These are phyloP conservation scores for Pythium coloratum DNA, from an alignment of 352 stramenopile species.

Conservation along the genomic window DNA sequence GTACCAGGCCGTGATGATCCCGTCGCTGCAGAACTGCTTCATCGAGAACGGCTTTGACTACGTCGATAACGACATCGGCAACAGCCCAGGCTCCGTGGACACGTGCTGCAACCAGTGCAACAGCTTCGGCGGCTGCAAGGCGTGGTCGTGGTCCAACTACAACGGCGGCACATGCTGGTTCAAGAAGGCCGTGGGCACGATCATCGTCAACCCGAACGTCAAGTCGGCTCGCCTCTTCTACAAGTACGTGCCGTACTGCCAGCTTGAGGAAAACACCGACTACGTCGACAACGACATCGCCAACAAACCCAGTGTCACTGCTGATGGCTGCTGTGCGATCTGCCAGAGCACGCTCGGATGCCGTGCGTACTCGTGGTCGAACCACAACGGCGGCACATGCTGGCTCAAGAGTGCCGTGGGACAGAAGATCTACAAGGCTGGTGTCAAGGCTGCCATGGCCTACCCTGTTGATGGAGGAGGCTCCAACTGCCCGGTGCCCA, in stretches of 20 bases:
- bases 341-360: constrained; percentile 38
- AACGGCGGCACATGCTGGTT: too few relatives aligned
- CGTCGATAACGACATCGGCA: constrained; percentile 30
- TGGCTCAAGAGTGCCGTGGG: constrained; percentile 27
- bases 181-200: constrained; percentile 6
- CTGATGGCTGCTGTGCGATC: constrained; percentile 30
- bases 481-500: neutral
- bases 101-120: constrained; percentile 38
- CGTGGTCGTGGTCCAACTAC: too few relatives aligned
- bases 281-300: constrained; percentile 11
- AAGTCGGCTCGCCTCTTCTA: constrained; percentile 2
- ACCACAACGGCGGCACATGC: constrained; percentile 53
- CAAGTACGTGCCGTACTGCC: neutral
- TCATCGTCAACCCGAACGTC: constrained; percentile 15
- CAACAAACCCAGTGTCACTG: neutral
- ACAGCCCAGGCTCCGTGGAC: constrained; percentile 3
- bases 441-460: constrained; percentile 13
- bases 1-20: neutral
- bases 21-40: constrained; percentile 13
- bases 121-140: neutral
- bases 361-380: constrained; percentile 55
- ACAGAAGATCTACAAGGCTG: constrained; percentile 1
- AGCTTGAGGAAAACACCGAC: constrained; percentile 8
- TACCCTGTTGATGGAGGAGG: constrained; percentile 23
- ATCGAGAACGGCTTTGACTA: constrained; percentile 31